phyloP scores from a whole-genome alignment of 139 green algal species.

The Auxenochlorella pyrenoidosa region DNA sequence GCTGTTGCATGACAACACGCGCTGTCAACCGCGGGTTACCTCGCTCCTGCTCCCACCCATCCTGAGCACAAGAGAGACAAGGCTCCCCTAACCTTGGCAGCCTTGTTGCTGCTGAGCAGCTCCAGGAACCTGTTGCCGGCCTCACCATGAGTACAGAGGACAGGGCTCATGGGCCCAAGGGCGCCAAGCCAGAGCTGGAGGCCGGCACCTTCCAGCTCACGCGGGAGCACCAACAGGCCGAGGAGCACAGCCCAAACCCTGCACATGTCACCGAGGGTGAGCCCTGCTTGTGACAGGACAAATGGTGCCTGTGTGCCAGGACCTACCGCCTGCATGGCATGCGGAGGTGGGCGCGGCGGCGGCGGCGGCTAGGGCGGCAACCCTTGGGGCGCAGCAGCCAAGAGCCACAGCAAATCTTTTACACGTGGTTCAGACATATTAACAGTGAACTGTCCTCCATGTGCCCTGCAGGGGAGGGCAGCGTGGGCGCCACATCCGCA shows the following conservation, averaged over 20 bases:
- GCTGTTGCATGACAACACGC: too few species aligned
- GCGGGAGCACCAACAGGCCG: background rate
- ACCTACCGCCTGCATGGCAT: too few species aligned
- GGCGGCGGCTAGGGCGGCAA: too few species aligned
- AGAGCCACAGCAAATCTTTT: too few species aligned
- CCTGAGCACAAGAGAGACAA: too few species aligned
- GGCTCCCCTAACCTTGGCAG: background rate
- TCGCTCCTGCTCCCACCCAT: too few species aligned
- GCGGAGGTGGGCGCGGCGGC: too few species aligned
- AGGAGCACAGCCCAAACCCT: background rate
- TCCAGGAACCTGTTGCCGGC: background rate
- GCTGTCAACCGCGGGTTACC: too few species aligned
- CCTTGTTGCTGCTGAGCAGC: background rate
- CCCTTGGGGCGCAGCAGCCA: too few species aligned
- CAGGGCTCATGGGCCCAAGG: background rate
- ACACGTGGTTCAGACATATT: too few species aligned
- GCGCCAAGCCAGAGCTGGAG: background rate
- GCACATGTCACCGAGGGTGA: background rate
- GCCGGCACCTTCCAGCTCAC: background rate
- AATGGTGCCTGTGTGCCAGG: too few species aligned
- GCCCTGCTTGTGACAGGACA: background rate
- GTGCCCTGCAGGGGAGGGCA: background rate
- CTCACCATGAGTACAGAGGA: background rate
- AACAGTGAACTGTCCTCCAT: too few species aligned
- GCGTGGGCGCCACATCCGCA: background rate